A percentile compares a stretch with the other conserved stretches of the same genome.
These are phyloP conservation scores for Mucor racemosus DNA, from an alignment of 371 early-diverging fungal genomes.

Conservation along the genomic window DNA sequence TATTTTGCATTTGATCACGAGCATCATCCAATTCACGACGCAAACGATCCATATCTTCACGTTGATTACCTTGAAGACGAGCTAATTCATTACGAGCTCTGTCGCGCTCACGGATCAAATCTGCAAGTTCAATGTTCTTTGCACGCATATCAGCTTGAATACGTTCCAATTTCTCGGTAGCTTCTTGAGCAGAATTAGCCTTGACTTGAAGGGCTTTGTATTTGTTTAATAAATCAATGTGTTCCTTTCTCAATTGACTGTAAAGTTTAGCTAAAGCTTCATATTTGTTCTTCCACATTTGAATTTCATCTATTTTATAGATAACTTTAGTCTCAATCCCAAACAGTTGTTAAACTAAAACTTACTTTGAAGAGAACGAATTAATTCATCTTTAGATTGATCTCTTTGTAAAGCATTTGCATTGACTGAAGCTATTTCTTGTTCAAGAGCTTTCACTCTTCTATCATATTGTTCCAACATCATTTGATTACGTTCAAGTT, in stretches of 20 bases:
- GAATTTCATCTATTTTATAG: slow-evolving; percentile 61
- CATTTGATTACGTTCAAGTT: slow-evolving; percentile 85
- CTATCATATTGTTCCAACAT: slow-evolving; percentile 83
- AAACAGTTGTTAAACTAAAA: neutral
- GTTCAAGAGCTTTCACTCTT: slow-evolving; percentile 77
- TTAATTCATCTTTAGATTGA: slow-evolving; percentile 75
- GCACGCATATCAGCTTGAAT: slow-evolving; percentile 79
- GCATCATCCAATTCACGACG: slow-evolving; percentile 80
- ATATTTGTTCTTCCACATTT: slow-evolving; percentile 90
- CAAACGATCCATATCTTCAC: slow-evolving; percentile 80
- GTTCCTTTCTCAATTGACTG: slow-evolving; percentile 94
- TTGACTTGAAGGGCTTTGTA: slow-evolving; percentile 83
- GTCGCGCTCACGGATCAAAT: slow-evolving; percentile 85
- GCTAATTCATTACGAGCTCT: slow-evolving; percentile 76
- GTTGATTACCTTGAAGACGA: slow-evolving; percentile 66
- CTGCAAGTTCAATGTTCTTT: slow-evolving; percentile 82
- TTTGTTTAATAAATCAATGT: slow-evolving; percentile 89
- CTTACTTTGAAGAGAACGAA: slow-evolving; percentile 77
- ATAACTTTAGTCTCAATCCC: neutral
- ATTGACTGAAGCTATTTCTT: slow-evolving; percentile 79
- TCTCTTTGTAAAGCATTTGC: slow-evolving; percentile 71
- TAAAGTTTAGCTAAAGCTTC: slow-evolving; percentile 94
- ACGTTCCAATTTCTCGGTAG: slow-evolving; percentile 73
- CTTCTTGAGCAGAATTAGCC: slow-evolving; percentile 81
- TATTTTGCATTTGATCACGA: slow-evolving; percentile 76